phyloP scores from a whole-genome alignment of 495 filamentous ascomycete genomes.

The Aspergillus sclerotiicarbonarius region DNA sequence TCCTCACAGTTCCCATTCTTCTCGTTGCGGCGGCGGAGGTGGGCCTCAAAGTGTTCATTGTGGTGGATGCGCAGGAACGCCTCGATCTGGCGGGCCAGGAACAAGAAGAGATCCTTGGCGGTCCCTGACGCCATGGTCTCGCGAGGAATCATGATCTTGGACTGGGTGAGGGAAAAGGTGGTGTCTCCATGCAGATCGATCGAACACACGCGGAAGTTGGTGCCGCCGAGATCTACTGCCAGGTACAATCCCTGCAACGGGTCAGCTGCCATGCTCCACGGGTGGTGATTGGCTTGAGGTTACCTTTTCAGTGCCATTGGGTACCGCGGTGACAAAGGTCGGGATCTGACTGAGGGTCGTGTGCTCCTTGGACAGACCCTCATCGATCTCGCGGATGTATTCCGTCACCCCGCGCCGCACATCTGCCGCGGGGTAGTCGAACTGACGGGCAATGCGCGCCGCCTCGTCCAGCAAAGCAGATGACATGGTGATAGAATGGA shows the following conservation, averaged over 20 bases:
- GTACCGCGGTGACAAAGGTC: conserved; percentile 91
- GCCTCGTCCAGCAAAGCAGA: conserved; percentile 67
- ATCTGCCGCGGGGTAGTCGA: conserved; percentile 79
- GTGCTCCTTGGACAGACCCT: conserved; percentile 77
- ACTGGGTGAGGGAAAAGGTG: conserved; percentile 87
- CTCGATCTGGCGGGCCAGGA: conserved; percentile 90
- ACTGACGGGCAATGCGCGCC: conserved; percentile 74
- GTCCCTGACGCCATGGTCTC: conserved; percentile 89
- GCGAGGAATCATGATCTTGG: conserved; percentile 85
- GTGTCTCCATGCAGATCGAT: conserved; percentile 87
- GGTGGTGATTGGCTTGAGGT: not conserved
- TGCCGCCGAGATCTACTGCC: conserved; percentile 94
- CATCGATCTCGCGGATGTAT: conserved; percentile 82
- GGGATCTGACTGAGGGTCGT: conserved; percentile 91
- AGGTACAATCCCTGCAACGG: conserved; percentile 77
- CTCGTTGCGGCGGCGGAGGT: conserved; percentile 58
- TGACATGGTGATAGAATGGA: conserved; percentile 30
- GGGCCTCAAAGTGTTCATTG: conserved; percentile 77
- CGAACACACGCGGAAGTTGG: conserved; percentile 97
- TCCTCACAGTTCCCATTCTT: conserved; percentile 52
- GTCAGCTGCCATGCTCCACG: not conserved
- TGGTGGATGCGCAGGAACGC: conserved; percentile 84
- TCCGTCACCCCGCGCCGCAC: conserved; percentile 77
- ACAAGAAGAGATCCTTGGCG: conserved; percentile 84
- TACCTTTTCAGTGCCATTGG: conserved; percentile 94